Base-by-base conservation (phyloP, 169 alveolate genomes). In the Cryptosporidium meleagridis region DNA sequence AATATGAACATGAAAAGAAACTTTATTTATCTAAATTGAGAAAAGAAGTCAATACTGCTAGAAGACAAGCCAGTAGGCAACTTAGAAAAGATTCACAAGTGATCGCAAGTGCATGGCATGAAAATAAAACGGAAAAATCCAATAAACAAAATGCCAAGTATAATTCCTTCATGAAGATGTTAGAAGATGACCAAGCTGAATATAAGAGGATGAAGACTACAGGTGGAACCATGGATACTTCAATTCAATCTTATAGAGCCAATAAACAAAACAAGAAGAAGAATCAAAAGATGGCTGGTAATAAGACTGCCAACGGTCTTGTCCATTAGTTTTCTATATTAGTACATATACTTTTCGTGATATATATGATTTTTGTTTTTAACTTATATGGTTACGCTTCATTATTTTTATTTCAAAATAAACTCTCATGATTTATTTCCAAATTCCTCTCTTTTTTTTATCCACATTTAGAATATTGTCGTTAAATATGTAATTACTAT, bases 181-280 rank as follows among this genome's bases (percentile, higher is more conserved):
- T 91, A 18, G 92, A 91, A 69, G 80, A 85, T 35, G 93, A 91
- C 53, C 86, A 68, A 29, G 92, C 48, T 45, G 93, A 91, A 45
- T 91, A 91, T 75, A 91, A 91, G 44, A 85, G 51, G 75, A 86
- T 91, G 92, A 91, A 91, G 69, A 91, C 93, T 23, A 91, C 92
- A 1, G 92, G 93, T 1, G 93, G 92, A 55, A 85, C 92, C 7
- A 91, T 91, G 93, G 93, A 91, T 73, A 91, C 93, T 45, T 91
- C 93, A 14, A 52, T 91, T 18, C 71, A 70, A 58, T 61, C 91
- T 55, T 91, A 91, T 39, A 70, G 93, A 18, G 85, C 93, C n/a
- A 70, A 72, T 45, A 91, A 91, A 58, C 39, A 72, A 44, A 37
- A 31, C 48, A 91, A 91, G 85, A 91, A 91, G 70, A 48, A 44